These are phyloP conservation scores for Phytophthora hibernalis DNA, from an alignment of 352 stramenopile genomes.

Conservation along the genomic window DNA sequence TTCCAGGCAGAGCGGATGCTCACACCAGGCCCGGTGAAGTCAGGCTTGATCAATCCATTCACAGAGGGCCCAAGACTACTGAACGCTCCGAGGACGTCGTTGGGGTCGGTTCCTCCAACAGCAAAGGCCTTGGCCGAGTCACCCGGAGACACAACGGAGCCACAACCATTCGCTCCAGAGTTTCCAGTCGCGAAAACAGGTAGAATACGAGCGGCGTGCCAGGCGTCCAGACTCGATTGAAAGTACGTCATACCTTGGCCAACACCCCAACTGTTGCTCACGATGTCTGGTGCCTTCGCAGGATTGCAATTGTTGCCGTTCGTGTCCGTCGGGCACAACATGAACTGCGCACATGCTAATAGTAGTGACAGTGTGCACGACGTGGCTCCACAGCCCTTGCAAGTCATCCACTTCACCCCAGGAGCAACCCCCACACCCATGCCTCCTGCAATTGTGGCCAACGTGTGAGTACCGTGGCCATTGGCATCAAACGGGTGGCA, in stretches of 20 bases:
- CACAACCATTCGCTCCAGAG: slow-evolving; percentile 41
- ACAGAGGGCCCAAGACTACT: slow-evolving; percentile 49
- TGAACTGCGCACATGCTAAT: slow-evolving; percentile 55
- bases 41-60: slow-evolving; percentile 50
- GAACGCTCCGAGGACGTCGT: slow-evolving; percentile 44
- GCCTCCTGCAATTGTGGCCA: slow-evolving; percentile 52
- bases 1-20: slow-evolving; percentile 49
- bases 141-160: slow-evolving; percentile 40
- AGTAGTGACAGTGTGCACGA: slow-evolving; percentile 40
- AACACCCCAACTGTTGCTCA: slow-evolving; percentile 67
- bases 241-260: slow-evolving; percentile 45
- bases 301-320: slow-evolving; percentile 57
- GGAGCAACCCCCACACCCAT: slow-evolving; percentile 54
- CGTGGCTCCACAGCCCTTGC: slow-evolving; percentile 46
- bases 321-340: slow-evolving; percentile 64
- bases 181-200: slow-evolving; percentile 64
- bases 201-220: slow-evolving; percentile 55
- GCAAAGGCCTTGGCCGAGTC: slow-evolving; percentile 47
- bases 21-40: slow-evolving; percentile 49
- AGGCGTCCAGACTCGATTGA: slow-evolving; percentile 47
- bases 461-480: slow-evolving; percentile 62
- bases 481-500: slow-evolving; percentile 47
- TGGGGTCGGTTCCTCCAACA: slow-evolving; percentile 45
- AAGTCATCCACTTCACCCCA: slow-evolving; percentile 57
- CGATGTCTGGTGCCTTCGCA: slow-evolving; percentile 54